Percentiles rank a stretch among this genome's conserved stretches.
Evolutionary conservation across 2,329 filamentous ascomycete species (phyloP).

Genomic region (Colletotrichum sp.): DNA sequence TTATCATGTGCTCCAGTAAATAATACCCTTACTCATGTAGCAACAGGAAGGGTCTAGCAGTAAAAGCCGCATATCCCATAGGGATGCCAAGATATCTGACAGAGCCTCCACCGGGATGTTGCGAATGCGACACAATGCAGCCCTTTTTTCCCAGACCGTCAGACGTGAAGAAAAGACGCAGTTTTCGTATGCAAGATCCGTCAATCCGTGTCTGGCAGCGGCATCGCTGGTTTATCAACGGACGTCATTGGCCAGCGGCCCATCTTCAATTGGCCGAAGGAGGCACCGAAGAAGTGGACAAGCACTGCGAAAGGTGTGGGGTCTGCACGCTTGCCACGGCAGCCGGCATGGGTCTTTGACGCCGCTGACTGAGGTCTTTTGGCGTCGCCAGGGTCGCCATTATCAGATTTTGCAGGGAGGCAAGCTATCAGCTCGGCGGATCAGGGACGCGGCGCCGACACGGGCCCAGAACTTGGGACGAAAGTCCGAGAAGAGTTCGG

Average conservation of each 20-base stretch:
- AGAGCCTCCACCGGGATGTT: neutral
- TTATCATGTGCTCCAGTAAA: neutral
- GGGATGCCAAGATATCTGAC: neutral
- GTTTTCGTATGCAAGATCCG: neutral
- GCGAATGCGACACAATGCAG: neutral
- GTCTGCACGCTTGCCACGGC: neutral
- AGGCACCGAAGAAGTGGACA: conserved; percentile 9
- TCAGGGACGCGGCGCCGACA: conserved; percentile 3
- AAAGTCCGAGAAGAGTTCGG: conserved; percentile 12
- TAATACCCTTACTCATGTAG: neutral
- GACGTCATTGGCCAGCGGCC: neutral
- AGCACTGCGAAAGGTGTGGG: neutral
- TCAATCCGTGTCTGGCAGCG: neutral
- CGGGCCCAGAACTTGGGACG: neutral
- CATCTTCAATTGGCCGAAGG: conserved; percentile 1
- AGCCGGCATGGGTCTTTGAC: neutral
- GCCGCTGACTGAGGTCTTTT: conserved; percentile 15
- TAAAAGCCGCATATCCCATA: neutral
- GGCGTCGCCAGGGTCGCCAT: neutral
- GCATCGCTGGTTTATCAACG: neutral
- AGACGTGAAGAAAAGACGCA: neutral
- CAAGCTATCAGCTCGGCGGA: conserved; percentile 6
- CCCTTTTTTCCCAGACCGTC: neutral
- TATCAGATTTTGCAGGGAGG: neutral
- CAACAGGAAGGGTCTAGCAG: neutral